These are phyloP conservation scores for Stellera chamaejasme DNA, from an alignment of 345 rosid genomes.

Conservation along the genomic window DNA sequence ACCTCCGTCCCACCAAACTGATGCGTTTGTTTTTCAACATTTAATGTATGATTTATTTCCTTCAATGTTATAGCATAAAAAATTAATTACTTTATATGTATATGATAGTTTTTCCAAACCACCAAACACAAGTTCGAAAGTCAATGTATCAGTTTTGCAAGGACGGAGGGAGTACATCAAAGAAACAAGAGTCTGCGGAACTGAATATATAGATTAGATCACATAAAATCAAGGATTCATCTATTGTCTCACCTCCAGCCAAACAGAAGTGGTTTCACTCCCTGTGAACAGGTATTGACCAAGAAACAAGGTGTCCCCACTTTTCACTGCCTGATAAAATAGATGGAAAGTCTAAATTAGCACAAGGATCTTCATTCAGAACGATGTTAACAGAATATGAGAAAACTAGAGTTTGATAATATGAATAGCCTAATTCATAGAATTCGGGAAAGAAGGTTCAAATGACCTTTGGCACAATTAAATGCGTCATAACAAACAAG, in stretches of 20 bases:
- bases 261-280: constrained; percentile 95
- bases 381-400: no score
- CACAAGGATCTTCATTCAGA: no score
- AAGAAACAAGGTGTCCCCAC: constrained; percentile 86
- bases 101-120: background rate
- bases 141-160: no score
- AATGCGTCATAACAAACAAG: no score
- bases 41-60: no score
- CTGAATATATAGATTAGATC: no score
- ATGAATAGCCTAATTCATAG: no score
- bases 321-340: constrained; percentile 71
- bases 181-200: background rate
- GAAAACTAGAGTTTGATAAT: no score
- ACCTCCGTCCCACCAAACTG: background rate
- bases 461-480: no score
- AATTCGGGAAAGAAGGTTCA: no score
- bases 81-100: background rate
- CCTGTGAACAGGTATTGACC: constrained; percentile 97
- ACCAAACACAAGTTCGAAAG: no score
- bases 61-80: background rate
- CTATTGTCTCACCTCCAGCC: constrained; percentile 68
- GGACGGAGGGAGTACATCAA: background rate
- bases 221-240: background rate
- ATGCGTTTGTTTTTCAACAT: no score
- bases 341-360: constrained; percentile 5